Evolutionary conservation across 2,329 filamentous ascomycete species (phyloP).

Genomic region (Alternaria infectoria): DNA sequence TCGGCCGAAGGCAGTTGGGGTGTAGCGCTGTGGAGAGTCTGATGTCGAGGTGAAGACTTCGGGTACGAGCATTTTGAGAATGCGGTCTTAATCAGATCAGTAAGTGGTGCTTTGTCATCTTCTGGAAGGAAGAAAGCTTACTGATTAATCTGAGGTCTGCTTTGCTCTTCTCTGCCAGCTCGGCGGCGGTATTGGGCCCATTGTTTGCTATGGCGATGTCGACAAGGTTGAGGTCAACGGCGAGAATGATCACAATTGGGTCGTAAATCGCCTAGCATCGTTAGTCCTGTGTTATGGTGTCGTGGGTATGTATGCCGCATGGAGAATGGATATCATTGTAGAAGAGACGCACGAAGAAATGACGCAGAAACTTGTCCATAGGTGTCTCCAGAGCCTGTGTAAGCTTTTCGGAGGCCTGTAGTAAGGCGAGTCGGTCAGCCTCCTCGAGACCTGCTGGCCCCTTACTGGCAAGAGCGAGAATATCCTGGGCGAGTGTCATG

Average conservation of each 20-base stretch:
- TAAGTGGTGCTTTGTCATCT: neutral
- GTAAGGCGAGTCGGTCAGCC: conserved; percentile 10
- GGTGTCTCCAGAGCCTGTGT: conserved; percentile 11
- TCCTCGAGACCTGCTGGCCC: conserved; percentile 12
- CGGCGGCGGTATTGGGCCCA: conserved; percentile 7
- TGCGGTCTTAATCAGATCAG: neutral
- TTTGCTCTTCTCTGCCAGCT: conserved; percentile 15
- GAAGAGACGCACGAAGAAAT: conserved; percentile 1
- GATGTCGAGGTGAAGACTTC: neutral
- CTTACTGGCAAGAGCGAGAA: neutral
- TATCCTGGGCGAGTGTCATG: neutral
- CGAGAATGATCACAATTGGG: conserved; percentile 11
- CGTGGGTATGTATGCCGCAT: neutral
- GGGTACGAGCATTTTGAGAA: neutral
- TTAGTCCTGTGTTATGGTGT: neutral
- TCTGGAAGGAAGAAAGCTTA: neutral
- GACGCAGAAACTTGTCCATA: conserved; percentile 9
- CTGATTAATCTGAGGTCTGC: conserved; percentile 2
- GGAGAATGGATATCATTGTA: neutral
- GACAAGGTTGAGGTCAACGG: conserved; percentile 19
- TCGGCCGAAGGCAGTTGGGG: neutral
- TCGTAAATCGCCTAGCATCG: neutral
- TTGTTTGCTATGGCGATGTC: conserved; percentile 16
- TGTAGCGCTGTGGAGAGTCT: neutral
- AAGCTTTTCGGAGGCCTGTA: conserved; percentile 12